Base-by-base conservation (phyloP, 495 filamentous ascomycete genomes). In the Neurospora tetrasperma region DNA sequence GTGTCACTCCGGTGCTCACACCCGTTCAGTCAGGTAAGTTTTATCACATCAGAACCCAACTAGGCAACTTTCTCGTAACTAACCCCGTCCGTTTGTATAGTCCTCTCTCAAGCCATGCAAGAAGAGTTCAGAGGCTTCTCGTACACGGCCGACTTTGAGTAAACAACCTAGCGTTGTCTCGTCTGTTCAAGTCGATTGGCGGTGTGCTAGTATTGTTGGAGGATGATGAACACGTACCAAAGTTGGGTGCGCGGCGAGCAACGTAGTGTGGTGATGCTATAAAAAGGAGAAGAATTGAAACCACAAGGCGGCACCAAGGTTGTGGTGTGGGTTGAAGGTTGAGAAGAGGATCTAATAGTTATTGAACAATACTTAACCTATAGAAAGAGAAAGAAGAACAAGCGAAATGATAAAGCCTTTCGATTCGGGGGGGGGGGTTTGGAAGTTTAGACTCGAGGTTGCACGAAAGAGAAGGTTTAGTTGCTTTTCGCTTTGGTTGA, bases 91-190 rank as follows among this genome's bases (percentile, higher is more conserved):
- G 70, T 70, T 69, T 70, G 31, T 74, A 43, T 77, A 97, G 96
- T 99, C 39, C 89, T 99, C 69, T 96, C 96, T 11, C 95, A 98
- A 86, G 92, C 94, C 23, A 98, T 98, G 96, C 96, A 99, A 84
- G 96, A 99, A 85, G 94, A 99, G 81, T 99, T 99, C 92, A 91
- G 96, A 68, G 96, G 96, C 75, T 99, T 99, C 86, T 98, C 96
- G 14, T 99, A 99, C 74, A 85, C 85, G 27, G 82, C 83, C 20
- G 84, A 86, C 72, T 86, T 86, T 74, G 85, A 86, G 41, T 86
- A 84, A 74, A 71, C 11, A 54, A 54, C n/a, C 46, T 38, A 0
- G 4, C 2, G 3, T 20, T 48, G 16, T n/a, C 7, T 39, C 7
- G 10, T 41, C n/a, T 44, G 46, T 6, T 23, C 20, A 54, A 54